Base-by-base conservation (phyloP, 345 rosid species). In the Eucalyptus sp. region DNA sequence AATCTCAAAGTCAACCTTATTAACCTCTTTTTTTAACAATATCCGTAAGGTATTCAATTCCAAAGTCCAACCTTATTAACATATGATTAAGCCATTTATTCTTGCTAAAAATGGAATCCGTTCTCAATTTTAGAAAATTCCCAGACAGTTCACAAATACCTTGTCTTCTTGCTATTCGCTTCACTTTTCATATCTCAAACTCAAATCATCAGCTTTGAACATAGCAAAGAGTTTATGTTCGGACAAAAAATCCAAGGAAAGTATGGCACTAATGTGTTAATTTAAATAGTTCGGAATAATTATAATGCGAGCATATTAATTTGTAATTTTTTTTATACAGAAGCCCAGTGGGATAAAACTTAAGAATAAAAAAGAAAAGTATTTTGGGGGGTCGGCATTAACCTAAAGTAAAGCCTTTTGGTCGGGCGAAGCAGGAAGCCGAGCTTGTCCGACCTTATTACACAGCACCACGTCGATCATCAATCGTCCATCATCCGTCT, bases 101-200 rank as follows among this genome's bases (percentile, higher is more conserved):
- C 29, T 0, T 1, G 3, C 0, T 9, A 56, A 22, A 10, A 24
- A 24, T 22, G 29, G 13, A 56, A 56, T 56, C 0, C 2, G 0
- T 56, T 56, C 62, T 56, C 62, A 56, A 24, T 56, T 1, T 56
- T 1, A 4, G 1, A 56, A 56, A 24, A 56, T 3, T 56, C 3
- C 0, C 0, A 0, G 0, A 24, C 1, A 0, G 13, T 56, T 56
- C 0, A 0, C 62, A 9, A 56, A 2, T 24, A 22, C 1, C 29
- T 10, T 0, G 1, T 24, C 6, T 56, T 56, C 13, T 56, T 56
- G 62, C 62, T 24, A 1, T 20, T 18, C 0, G 10, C 25, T 20
- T 52, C 25, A 7, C 25, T 20, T 52, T 7, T 52, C 25, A 52
- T 50, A 50, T 52, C 58, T 20, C 25, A 52, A 52, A 52, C 25